Percentiles rank a stretch among this genome's conserved stretches.
phyloP scores from a whole-genome alignment of 176 grass and related monocot genomes.

The Eragrostis nindensis region DNA sequence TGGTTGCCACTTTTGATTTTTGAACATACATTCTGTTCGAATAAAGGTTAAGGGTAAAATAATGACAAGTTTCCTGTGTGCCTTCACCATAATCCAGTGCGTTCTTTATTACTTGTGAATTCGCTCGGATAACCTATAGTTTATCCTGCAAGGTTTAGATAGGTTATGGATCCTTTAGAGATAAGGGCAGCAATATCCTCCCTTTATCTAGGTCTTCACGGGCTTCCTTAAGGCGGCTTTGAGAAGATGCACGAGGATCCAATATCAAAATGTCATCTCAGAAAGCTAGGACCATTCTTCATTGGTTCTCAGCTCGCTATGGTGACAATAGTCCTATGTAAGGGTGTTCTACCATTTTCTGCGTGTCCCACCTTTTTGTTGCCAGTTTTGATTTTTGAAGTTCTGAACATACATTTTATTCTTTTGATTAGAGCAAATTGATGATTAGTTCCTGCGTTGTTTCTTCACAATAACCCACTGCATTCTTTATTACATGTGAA shows the following conservation, averaged over 20 bases:
- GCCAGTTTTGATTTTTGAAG: not conserved
- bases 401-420: constrained; percentile 12
- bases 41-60: not conserved
- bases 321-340: constrained; percentile 32
- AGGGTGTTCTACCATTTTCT: not conserved
- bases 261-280: constrained; percentile 54
- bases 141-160: not conserved
- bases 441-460: not conserved
- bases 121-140: not conserved
- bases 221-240: constrained; percentile 15
- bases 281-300: constrained; percentile 50
- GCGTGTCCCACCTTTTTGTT: not conserved
- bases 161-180: constrained; percentile 40
- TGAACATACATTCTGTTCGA: not conserved
- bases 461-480: not conserved
- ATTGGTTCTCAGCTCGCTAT: constrained; percentile 57
- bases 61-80: not conserved
- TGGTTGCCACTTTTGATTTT: not conserved
- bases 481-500: not conserved
- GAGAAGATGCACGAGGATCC: constrained; percentile 36
- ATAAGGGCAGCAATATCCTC: constrained; percentile 26
- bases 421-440: not conserved
- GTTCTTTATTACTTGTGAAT: not conserved
- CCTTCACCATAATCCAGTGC: not conserved
- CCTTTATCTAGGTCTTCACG: constrained; percentile 9